phyloP scores from a whole-genome alignment of 1,284 basidiomycete species.

The Sparassis latifolia region DNA sequence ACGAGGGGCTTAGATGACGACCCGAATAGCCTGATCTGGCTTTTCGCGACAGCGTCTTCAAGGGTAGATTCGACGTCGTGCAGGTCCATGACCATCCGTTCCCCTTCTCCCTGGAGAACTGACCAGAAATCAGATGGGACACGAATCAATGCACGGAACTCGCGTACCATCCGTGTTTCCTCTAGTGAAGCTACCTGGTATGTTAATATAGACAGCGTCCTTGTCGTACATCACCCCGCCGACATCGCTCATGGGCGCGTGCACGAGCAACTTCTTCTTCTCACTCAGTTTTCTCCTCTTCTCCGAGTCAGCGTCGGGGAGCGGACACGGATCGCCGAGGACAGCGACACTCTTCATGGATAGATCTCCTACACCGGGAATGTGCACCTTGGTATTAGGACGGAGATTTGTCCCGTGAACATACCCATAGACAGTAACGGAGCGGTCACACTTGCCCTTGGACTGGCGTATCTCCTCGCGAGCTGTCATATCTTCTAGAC shows the following conservation, averaged over 20 bases:
- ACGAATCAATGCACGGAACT: constrained; percentile 6
- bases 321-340: constrained; percentile 90
- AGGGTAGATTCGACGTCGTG: constrained; percentile 85
- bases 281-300: constrained; percentile 91
- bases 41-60: constrained; percentile 76
- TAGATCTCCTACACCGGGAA: constrained; percentile 92
- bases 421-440: constrained; percentile 92
- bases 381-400: constrained; percentile 80
- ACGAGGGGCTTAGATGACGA: constrained; percentile 49
- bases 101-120: constrained; percentile 82
- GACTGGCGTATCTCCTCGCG: constrained; percentile 74
- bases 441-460: constrained; percentile 86
- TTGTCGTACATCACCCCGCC: constrained; percentile 98
- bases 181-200: constrained; percentile 88
- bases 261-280: constrained; percentile 87
- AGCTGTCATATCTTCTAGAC: constrained; percentile 92
- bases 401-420: constrained; percentile 88
- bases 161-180: constrained; percentile 53
- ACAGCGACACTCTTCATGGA: constrained; percentile 69
- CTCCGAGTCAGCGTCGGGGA: constrained; percentile 90
- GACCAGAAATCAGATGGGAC: background rate
- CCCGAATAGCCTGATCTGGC: constrained; percentile 83
- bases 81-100: constrained; percentile 95
- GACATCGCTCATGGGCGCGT: constrained; percentile 98
- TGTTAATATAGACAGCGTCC: constrained; percentile 97